These are phyloP conservation scores for Knoxdaviesia capensis DNA, from an alignment of 2,329 filamentous ascomycete genomes.

Conservation along the genomic window DNA sequence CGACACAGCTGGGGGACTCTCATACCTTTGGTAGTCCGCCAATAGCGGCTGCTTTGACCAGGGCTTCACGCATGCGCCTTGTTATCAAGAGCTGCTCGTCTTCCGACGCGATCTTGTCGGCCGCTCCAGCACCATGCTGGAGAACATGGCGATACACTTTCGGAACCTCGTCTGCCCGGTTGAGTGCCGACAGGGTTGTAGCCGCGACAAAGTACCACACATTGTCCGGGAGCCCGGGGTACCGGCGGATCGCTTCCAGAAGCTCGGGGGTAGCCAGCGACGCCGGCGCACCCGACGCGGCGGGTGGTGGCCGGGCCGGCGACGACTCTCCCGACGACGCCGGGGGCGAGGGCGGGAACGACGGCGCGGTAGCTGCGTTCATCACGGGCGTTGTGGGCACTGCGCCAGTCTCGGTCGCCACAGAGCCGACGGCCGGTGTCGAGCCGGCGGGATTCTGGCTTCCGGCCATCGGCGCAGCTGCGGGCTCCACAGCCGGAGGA, in stretches of 20 bases:
- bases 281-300: not conserved
- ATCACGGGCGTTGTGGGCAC: no score
- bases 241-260: constrained; percentile 17
- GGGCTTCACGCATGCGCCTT: constrained; percentile 24
- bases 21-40: constrained; percentile 28
- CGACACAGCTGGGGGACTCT: no score
- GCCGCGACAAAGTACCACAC: constrained; percentile 28
- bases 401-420: no score
- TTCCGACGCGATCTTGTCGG: constrained; percentile 8
- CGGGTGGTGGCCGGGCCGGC: no score
- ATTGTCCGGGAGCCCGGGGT: constrained; percentile 20
- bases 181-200: constrained; percentile 23
- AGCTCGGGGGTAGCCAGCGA: constrained; percentile 16
- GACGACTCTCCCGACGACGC: no score
- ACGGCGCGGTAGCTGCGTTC: no score
- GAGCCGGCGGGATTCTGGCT: no score
- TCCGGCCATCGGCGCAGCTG: no score
- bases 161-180: constrained; percentile 26
- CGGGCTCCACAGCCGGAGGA: no score
- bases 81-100: constrained; percentile 22
- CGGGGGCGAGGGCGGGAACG: no score
- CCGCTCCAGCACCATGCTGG: constrained; percentile 9
- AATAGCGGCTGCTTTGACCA: constrained; percentile 26
- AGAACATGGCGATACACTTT: constrained; percentile 22
- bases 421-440: no score